Evolutionary conservation across 2,329 filamentous ascomycete genomes (phyloP).

Genomic region (Colletotrichum sp.): DNA sequence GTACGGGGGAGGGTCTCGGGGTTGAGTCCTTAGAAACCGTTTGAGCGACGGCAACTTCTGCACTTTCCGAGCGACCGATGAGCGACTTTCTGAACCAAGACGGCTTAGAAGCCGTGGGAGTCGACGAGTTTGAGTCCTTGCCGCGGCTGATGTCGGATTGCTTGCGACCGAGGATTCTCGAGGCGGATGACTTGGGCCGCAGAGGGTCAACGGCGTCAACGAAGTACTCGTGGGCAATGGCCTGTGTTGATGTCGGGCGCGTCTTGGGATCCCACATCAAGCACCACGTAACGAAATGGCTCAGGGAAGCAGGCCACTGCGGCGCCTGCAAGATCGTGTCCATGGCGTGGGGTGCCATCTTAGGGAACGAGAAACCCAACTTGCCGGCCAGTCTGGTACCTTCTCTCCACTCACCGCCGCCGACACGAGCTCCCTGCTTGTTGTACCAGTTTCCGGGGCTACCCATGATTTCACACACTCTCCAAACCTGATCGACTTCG

Average conservation of each 20-base stretch:
- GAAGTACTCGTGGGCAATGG: constrained; percentile 96
- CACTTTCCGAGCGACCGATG: constrained; percentile 77
- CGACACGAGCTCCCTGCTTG: constrained; percentile 84
- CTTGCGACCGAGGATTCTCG: constrained; percentile 85
- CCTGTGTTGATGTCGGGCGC: constrained; percentile 89
- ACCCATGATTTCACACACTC: constrained; percentile 98
- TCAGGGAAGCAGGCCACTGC: constrained; percentile 88
- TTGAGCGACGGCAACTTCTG: constrained; percentile 61
- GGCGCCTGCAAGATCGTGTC: constrained; percentile 90
- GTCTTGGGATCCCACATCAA: constrained; percentile 97
- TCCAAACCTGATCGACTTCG: constrained; percentile 98
- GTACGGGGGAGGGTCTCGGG: constrained; percentile 50
- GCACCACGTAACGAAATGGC: constrained; percentile 97
- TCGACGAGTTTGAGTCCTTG: constrained; percentile 64
- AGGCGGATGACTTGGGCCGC: constrained; percentile 87
- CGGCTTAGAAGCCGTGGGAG: constrained; percentile 76
- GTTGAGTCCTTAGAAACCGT: constrained; percentile 52
- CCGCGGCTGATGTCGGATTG: constrained; percentile 79
- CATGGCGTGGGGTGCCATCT: constrained; percentile 98
- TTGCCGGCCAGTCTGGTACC: constrained; percentile 92
- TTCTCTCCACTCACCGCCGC: constrained; percentile 97
- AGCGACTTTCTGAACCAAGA: constrained; percentile 98
- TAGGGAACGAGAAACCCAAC: constrained; percentile 97
- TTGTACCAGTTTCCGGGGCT: constrained; percentile 98
- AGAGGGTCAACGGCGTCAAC: constrained; percentile 89